These are phyloP conservation scores for Neofusicoccum laricinum DNA, from an alignment of 2,329 filamentous ascomycete genomes.

Conservation along the genomic window DNA sequence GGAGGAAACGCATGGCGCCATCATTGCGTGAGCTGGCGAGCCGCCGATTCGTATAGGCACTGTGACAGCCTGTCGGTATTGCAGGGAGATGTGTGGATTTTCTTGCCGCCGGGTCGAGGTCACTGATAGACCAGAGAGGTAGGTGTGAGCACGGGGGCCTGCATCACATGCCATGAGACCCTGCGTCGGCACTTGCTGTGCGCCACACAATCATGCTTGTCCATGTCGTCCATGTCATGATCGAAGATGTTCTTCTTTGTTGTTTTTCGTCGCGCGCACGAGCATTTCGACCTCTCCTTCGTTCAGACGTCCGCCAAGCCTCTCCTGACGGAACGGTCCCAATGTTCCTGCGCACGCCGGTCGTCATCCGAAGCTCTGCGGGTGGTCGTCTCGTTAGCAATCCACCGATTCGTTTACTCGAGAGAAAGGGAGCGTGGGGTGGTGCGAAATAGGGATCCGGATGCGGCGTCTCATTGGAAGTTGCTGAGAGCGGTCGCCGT, in stretches of 20 bases:
- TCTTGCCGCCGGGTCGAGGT: neutral
- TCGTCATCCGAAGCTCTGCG: neutral
- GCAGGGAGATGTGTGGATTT: neutral
- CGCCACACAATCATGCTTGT: neutral
- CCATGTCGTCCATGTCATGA: neutral
- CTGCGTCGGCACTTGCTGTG: neutral
- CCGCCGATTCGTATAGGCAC: neutral
- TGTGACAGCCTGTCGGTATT: neutral
- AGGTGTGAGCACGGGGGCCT: neutral
- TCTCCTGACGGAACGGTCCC: neutral
- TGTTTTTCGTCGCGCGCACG: neutral
- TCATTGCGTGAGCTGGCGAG: neutral
- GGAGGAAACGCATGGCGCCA: neutral
- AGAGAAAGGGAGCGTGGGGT: neutral
- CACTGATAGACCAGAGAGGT: neutral
- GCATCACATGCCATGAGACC: neutral
- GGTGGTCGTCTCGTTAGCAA: neutral
- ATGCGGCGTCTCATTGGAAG: neutral
- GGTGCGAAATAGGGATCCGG: neutral
- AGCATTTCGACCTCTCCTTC: neutral
- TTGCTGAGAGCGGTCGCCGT: neutral
- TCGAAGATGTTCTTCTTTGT: neutral
- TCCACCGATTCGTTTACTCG: neutral
- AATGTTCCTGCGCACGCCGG: neutral
- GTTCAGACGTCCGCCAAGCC: neutral